Evolutionary conservation across 768 basidiomycete species (phyloP), one percentile per base, ranked within the genome.

Genomic region (Rhizopogon salebrosus): DNA sequence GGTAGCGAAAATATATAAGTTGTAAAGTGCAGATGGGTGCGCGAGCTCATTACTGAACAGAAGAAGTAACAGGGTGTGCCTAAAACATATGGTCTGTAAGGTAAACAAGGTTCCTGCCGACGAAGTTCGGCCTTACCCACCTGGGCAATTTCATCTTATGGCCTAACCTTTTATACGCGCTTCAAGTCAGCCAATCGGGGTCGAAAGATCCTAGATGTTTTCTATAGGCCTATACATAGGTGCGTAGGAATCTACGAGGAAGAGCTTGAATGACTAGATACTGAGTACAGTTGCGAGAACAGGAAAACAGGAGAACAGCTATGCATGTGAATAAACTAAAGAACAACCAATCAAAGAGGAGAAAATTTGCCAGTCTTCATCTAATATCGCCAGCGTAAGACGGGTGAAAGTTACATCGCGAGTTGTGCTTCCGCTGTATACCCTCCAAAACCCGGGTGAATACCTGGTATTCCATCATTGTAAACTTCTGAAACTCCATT

Each of bases 361-460:
- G 29, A 13, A 31, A 31, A 20, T 45, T 20, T 16, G 8, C 20
- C 1, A 46, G 31, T 20, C 14, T 31, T 6, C 20, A 22, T 6
- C 20, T 23, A 16, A 46, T 46, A 34, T 45, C 20, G 18, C 42
- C 8, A 27, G 26, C 2, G 42, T 27, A 3, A 9, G 26, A 7
- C 11, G 29, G 29, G 20, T 20, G 5, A 34, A 46, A 16, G 45
- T 36, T 61, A 67, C 48, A 53, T 65, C 5, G 66, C 66, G 0
- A 67, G 60, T 41, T 64, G 68, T 4, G 58, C 43, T 34, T 64
- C 66, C 4, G 41, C 29, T 26, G 55, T 58, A 22, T 66, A 60
- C 3, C 35, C 54, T 8, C 56, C 60, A 42, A 64, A 66, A 4
- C 54, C 57, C 5, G 56, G 29, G 16, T 62, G 48, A 18, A 58